Percentiles rank a stretch among this genome's conserved stretches.
Evolutionary conservation across 2,329 filamentous ascomycete genomes (phyloP).

Genomic region (Knufia petricola): DNA sequence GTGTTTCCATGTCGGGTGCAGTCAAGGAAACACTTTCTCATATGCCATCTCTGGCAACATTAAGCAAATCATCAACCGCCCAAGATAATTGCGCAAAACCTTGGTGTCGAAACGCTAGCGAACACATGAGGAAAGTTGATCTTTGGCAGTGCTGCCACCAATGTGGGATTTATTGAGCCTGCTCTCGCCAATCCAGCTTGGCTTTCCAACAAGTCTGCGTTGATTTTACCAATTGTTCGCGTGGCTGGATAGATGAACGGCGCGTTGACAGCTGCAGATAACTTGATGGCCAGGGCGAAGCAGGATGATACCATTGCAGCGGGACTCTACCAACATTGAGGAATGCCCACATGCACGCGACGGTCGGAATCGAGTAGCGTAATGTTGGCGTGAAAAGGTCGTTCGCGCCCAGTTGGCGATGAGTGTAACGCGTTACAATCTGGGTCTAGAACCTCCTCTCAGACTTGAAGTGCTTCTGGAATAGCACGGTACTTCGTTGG

Average conservation of each 20-base stretch:
- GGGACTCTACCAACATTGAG: slow-evolving; percentile 79
- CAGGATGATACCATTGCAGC: slow-evolving; percentile 71
- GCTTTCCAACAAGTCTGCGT: slow-evolving; percentile 54
- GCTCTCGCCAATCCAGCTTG: slow-evolving; percentile 26
- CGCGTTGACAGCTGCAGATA: slow-evolving; percentile 71
- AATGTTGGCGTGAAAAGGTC: slow-evolving; percentile 72
- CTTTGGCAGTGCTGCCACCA: slow-evolving; percentile 76
- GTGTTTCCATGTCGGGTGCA: slow-evolving; percentile 70
- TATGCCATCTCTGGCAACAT: slow-evolving; percentile 70
- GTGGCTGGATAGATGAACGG: slow-evolving; percentile 61
- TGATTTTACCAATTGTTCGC: slow-evolving; percentile 67
- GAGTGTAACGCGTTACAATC: slow-evolving; percentile 62
- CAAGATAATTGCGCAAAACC: slow-evolving; percentile 64
- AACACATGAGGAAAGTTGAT: slow-evolving; percentile 77
- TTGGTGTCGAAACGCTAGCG: slow-evolving; percentile 68
- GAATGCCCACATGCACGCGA: slow-evolving; percentile 78
- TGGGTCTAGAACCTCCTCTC: slow-evolving; percentile 53
- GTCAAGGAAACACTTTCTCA: slow-evolving; percentile 80
- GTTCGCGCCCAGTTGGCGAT: slow-evolving; percentile 51
- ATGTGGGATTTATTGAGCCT: slow-evolving; percentile 56
- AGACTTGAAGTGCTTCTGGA: slow-evolving; percentile 32
- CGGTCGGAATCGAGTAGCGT: slow-evolving; percentile 76
- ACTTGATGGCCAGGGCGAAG: slow-evolving; percentile 88
- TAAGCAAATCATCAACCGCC: slow-evolving; percentile 63
- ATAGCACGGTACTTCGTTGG: slow-evolving; percentile 62